Conservation (phyloP, 805 yeast genomes). For the Hanseniaspora pseudoguilliermondii region DNA sequence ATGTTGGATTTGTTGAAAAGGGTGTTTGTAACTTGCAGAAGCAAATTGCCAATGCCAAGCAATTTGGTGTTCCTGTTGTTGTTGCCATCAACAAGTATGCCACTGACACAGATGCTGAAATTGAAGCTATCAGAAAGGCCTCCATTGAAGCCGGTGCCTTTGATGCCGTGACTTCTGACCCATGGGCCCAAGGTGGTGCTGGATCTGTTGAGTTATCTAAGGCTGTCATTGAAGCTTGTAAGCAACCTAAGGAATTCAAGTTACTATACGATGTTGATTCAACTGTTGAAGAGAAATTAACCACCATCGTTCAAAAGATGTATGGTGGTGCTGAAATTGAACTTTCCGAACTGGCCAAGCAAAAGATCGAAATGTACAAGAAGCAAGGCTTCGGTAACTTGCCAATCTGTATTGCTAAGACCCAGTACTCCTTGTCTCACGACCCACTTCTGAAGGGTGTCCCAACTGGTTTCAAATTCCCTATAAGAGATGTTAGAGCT, state of each 20-base stretch:
- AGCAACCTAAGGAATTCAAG: constrained; percentile 37
- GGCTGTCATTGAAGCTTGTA: constrained; percentile 65
- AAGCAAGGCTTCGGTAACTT: constrained; percentile 78
- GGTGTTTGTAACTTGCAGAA: constrained; percentile 85
- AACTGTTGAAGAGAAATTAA: constrained; percentile 67
- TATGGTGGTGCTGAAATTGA: constrained; percentile 84
- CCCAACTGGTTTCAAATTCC: constrained; percentile 86
- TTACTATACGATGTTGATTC: constrained; percentile 60
- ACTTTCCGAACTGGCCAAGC: constrained; percentile 65
- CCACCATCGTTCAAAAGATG: constrained; percentile 71
- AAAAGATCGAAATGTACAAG: constrained; percentile 70
- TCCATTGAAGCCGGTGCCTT: constrained; percentile 85
- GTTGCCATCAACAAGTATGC: constrained; percentile 87
- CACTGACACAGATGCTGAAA: constrained; percentile 70
- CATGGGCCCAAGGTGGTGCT: constrained; percentile 90
- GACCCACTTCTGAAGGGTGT: constrained; percentile 90
- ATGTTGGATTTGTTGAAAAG: constrained; percentile 57
- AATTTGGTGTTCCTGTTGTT: constrained; percentile 81
- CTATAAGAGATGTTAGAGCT: constrained; percentile 86
- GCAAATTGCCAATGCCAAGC: constrained; percentile 75
- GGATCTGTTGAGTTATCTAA: constrained; percentile 80
- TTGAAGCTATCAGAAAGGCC: constrained; percentile 63
- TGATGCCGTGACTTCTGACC: constrained; percentile 81
- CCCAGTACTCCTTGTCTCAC: constrained; percentile 91
- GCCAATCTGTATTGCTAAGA: constrained; percentile 94